Conservation (phyloP, 2,329 filamentous ascomycete genomes). For the Pseudocercospora cruenta region DNA sequence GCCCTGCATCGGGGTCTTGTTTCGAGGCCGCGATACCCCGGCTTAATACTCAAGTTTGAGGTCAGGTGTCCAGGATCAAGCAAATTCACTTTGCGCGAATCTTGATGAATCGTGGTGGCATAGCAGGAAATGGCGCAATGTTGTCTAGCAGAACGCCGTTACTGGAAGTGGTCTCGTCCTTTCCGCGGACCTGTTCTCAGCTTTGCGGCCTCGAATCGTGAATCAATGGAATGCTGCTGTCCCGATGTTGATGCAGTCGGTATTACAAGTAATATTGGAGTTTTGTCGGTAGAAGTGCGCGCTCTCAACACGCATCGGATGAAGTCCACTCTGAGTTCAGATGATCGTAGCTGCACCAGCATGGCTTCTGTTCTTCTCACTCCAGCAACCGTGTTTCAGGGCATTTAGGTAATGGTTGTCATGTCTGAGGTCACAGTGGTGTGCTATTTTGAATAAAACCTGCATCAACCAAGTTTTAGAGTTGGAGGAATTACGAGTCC, state of each 20-base stretch:
- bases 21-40: background rate
- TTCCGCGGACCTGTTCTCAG: background rate
- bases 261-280: background rate
- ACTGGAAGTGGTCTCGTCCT: background rate
- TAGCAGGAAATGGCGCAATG: conserved; percentile 12
- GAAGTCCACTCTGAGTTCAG: background rate
- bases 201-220: background rate
- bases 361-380: background rate
- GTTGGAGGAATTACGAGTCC: conserved; percentile 14
- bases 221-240: background rate
- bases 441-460: conserved; percentile 9
- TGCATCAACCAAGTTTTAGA: conserved; percentile 17
- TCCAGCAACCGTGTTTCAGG: conserved; percentile 13
- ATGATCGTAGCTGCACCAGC: background rate
- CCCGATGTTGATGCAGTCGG: background rate
- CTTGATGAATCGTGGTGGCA: conserved; percentile 11
- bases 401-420: background rate
- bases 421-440: conserved; percentile 11
- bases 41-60: background rate
- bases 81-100: conserved; percentile 14
- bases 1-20: background rate
- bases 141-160: background rate
- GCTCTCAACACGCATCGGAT: background rate
- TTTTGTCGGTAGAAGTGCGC: background rate
- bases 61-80: background rate